Conservation (phyloP, 169 alveolate species). For the Babesia divergens region DNA sequence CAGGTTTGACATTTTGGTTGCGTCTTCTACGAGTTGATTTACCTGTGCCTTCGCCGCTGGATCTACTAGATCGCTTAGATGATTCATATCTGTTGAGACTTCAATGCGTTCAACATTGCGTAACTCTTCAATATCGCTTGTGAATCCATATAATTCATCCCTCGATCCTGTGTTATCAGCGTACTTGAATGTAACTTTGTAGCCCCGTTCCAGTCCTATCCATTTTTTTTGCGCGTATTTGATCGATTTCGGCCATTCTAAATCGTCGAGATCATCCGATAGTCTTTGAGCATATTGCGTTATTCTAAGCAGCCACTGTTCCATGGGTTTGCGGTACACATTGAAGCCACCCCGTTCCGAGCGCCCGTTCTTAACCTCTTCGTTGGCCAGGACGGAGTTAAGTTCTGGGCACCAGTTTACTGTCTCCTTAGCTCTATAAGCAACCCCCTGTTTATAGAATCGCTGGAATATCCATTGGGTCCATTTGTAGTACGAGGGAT, state of each 20-base stretch:
- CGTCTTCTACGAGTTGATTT: not conserved
- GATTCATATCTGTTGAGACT: not conserved
- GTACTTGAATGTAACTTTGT: not conserved
- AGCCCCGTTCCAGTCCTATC: slow-evolving; percentile 84
- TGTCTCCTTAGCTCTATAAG: slow-evolving; percentile 74
- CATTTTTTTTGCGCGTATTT: slow-evolving; percentile 84
- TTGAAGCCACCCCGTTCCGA: slow-evolving; percentile 84
- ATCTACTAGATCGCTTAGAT: not conserved
- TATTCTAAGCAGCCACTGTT: slow-evolving; percentile 86
- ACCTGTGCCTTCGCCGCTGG: slow-evolving; percentile 5
- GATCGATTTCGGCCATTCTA: slow-evolving; percentile 84
- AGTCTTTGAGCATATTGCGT: slow-evolving; percentile 82
- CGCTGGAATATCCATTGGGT: slow-evolving; percentile 87
- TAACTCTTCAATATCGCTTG: slow-evolving; percentile 2
- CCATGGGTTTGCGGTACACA: slow-evolving; percentile 75
- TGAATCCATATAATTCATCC: slow-evolving; percentile 9
- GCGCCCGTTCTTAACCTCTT: slow-evolving; percentile 84
- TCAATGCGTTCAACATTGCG: slow-evolving; percentile 3
- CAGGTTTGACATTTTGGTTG: slow-evolving; percentile 35
- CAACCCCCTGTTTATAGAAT: slow-evolving; percentile 77
- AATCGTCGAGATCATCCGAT: slow-evolving; percentile 65
- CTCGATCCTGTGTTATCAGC: not conserved
- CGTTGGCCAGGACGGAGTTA: slow-evolving; percentile 89
- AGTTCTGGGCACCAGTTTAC: slow-evolving; percentile 87
- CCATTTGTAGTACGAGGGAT: slow-evolving; percentile 83